A percentile compares a stretch with the other conserved stretches of the same genome.
phyloP scores from a whole-genome alignment of 1,284 basidiomycete genomes.

The Moniliella sp. region DNA sequence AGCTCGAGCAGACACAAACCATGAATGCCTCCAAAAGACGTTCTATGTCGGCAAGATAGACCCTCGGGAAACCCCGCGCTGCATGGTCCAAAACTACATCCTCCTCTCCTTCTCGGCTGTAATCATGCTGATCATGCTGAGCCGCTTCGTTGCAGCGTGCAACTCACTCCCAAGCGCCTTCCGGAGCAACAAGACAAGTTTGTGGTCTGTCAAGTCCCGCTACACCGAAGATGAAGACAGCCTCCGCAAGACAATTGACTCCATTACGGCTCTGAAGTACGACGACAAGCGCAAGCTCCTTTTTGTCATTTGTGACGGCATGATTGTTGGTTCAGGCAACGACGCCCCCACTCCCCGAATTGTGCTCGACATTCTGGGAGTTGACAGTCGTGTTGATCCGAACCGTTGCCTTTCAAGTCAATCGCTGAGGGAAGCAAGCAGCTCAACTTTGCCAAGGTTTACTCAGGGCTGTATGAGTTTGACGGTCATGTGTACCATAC shows the following conservation, averaged over 20 bases:
- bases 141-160: slow-evolving; percentile 78
- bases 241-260: slow-evolving; percentile 75
- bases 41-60: slow-evolving; percentile 64
- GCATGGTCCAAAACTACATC: slow-evolving; percentile 68
- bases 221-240: slow-evolving; percentile 95
- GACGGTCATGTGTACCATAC: slow-evolving; percentile 78
- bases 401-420: slow-evolving; percentile 78
- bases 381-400: slow-evolving; percentile 80
- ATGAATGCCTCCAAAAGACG: slow-evolving; percentile 52
- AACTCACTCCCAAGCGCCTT: slow-evolving; percentile 54
- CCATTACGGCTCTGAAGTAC: slow-evolving; percentile 68
- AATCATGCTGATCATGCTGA: slow-evolving; percentile 55
- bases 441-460: slow-evolving; percentile 86
- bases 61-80: slow-evolving; percentile 60
- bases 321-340: slow-evolving; percentile 81
- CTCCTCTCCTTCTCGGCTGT: slow-evolving; percentile 58
- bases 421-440: slow-evolving; percentile 78
- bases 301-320: slow-evolving; percentile 82
- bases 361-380: slow-evolving; percentile 77
- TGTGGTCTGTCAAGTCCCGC: slow-evolving; percentile 58
- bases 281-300: slow-evolving; percentile 92
- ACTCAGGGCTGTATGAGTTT: slow-evolving; percentile 83
- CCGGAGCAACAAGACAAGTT: slow-evolving; percentile 93
- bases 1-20: slow-evolving; percentile 12
- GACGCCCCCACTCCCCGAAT: slow-evolving; percentile 69